A percentile compares a stretch with the other conserved stretches of the same genome.
These are phyloP conservation scores for Malus asiatica DNA, from an alignment of 306 rosid species.

Conservation along the genomic window DNA sequence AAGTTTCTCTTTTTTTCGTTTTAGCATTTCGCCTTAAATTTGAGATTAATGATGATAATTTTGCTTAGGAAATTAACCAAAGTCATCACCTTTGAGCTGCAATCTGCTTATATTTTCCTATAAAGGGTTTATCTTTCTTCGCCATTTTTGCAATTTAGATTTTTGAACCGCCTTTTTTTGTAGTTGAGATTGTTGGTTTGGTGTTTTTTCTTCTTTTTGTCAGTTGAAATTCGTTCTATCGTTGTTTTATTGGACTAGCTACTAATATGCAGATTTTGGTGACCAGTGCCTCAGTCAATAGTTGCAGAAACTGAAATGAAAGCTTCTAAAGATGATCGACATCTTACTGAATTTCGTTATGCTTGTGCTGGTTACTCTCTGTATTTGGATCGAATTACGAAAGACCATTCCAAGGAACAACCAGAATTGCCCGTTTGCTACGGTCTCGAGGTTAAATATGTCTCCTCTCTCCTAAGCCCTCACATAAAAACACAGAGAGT, in stretches of 20 bases:
- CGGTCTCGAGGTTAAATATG: neutral
- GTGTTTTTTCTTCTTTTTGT: neutral
- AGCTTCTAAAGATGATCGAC: neutral
- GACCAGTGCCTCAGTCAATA: neutral
- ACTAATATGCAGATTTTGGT: neutral
- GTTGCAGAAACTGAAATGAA: neutral
- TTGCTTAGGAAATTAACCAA: neutral
- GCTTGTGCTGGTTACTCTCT: slow-evolving; percentile 6
- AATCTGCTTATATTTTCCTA: neutral
- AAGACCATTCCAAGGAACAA: neutral
- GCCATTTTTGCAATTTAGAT: neutral
- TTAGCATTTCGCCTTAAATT: neutral
- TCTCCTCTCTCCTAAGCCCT: neutral
- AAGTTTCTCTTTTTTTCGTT: neutral
- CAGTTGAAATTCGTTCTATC: neutral
- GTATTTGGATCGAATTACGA: neutral
- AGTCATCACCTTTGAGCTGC: neutral
- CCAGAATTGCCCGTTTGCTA: slow-evolving; percentile 6
- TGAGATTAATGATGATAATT: neutral
- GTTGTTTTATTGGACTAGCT: neutral
- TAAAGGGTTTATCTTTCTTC: neutral
- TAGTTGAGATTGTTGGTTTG: neutral
- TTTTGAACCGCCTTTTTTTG: neutral
- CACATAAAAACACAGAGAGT: neutral
- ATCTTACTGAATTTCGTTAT: neutral